These are phyloP conservation scores for Fraxinus sp. DNA, from an alignment of 305 asterid species.

Conservation along the genomic window DNA sequence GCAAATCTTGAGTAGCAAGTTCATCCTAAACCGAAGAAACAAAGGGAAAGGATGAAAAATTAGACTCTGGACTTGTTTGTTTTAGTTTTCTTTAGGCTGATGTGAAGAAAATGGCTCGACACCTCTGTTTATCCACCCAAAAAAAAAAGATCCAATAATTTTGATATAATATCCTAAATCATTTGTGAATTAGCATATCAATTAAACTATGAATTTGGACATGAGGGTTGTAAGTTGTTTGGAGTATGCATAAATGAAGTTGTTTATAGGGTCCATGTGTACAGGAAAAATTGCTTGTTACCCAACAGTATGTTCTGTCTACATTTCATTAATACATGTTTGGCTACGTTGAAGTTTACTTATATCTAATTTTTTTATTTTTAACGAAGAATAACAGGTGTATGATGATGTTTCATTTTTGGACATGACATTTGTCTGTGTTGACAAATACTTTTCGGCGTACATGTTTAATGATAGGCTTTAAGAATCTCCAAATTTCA, in stretches of 20 bases:
- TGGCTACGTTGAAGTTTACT: not conserved
- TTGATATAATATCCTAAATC: slow-evolving; percentile 3
- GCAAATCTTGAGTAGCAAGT: slow-evolving; percentile 12
- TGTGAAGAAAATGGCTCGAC: not conserved
- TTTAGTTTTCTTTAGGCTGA: not conserved
- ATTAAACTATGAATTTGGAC: not conserved
- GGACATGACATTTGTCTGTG: not conserved
- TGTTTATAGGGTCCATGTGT: not conserved
- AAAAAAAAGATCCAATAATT: not conserved
- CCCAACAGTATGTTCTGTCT: not conserved
- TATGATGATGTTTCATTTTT: not conserved
- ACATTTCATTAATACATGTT: not conserved
- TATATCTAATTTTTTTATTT: not conserved
- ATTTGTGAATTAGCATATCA: not conserved
- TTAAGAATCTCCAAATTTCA: not conserved
- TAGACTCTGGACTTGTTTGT: not conserved
- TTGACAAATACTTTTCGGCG: not conserved
- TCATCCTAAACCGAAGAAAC: not conserved
- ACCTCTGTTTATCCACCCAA: not conserved
- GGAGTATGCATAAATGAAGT: not conserved
- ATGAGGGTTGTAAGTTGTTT: not conserved
- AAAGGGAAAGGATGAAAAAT: not conserved
- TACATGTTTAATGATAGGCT: not conserved
- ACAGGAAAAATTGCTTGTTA: not conserved
- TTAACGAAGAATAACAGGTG: not conserved